Evolutionary conservation across 1,284 basidiomycete genomes (phyloP), one percentile per base, ranked within the genome.

Genomic region (Filobasidium uniguttulatum): DNA sequence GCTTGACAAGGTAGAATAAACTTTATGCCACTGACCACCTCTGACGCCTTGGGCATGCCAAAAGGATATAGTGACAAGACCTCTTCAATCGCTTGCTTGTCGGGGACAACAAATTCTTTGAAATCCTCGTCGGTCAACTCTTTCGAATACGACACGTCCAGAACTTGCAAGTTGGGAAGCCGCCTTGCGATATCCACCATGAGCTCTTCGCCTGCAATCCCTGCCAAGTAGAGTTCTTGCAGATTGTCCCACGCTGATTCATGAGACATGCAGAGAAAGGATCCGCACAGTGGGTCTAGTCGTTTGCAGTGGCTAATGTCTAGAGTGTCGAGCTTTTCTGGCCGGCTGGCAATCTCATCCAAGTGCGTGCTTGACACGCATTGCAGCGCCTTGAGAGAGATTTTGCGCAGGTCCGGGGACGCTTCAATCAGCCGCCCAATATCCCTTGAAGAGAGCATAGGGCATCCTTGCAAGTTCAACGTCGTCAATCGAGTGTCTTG

Each of bases 401-500:
- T 63, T 9, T 60, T 68, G 54, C 72, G 68, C 46, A 96, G 70
- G 12, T 67, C 65, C 1, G 81, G 82, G 0, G 82, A 83, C 26
- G 75, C 74, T n/a, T 75, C 66, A 40, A 94, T 72, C 25, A 94
- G 74, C 48, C 77, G 69, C 59, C 83, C 78, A 19, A 94, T 71
- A 3, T 83, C 77, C 3, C 71, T 71, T 1, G 79, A 77, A 1
- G 78, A 77, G 45, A 94, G 61, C 7, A 71, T 64, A 1, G 73
- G 72, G 66, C 87, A 91, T 25, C 86, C 85, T 60, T 77, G 76
- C 15, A 94, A 70, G 57, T 86, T 81, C 59, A 93, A 72, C 19
- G 63, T 53, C 9, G 58, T 59, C n/a, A 73, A 56, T 12, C 50
- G 56, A 33, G 58, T 64, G 47, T 36, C 36, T 38, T 44, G 49